Percentiles rank a stretch among this genome's conserved stretches.
Evolutionary conservation across 345 rosid species (phyloP).

Genomic region (Gossypium australe): DNA sequence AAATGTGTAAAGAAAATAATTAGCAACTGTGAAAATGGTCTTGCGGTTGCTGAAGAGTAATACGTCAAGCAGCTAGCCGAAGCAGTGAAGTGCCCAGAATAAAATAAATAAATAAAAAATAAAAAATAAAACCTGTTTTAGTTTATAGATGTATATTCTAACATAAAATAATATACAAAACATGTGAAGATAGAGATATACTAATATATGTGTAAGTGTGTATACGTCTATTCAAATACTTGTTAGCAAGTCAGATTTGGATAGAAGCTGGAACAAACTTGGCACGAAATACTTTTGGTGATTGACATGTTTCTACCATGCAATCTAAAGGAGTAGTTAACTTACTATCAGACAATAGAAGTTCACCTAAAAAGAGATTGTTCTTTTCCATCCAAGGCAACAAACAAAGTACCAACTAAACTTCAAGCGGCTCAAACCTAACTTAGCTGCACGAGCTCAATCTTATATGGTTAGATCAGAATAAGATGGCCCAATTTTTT

Average conservation of each 20-base stretch:
- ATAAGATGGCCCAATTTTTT: background rate
- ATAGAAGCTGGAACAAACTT: background rate
- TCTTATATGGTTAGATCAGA: background rate
- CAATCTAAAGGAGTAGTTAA: background rate
- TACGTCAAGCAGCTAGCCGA: too few relatives aligned
- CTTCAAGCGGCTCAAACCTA: background rate
- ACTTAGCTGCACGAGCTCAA: background rate
- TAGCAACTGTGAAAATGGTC: too few relatives aligned
- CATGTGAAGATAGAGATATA: background rate
- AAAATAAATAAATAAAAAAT: background rate
- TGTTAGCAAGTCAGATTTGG: background rate
- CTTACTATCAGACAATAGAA: background rate
- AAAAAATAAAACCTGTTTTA: background rate
- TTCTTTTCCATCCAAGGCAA: background rate
- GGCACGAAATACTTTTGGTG: background rate
- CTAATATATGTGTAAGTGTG: too few relatives aligned
- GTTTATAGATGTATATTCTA: slow-evolving; percentile 2
- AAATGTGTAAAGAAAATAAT: slow-evolving; percentile 16
- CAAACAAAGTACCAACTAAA: background rate
- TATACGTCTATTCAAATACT: background rate
- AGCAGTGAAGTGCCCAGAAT: background rate
- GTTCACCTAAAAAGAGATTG: background rate
- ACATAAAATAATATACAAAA: slow-evolving; percentile 2
- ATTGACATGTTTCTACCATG: background rate
- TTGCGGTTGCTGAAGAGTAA: too few relatives aligned